phyloP scores from a whole-genome alignment of 2,329 filamentous ascomycete genomes.

The Ophiostoma angusticollis region DNA sequence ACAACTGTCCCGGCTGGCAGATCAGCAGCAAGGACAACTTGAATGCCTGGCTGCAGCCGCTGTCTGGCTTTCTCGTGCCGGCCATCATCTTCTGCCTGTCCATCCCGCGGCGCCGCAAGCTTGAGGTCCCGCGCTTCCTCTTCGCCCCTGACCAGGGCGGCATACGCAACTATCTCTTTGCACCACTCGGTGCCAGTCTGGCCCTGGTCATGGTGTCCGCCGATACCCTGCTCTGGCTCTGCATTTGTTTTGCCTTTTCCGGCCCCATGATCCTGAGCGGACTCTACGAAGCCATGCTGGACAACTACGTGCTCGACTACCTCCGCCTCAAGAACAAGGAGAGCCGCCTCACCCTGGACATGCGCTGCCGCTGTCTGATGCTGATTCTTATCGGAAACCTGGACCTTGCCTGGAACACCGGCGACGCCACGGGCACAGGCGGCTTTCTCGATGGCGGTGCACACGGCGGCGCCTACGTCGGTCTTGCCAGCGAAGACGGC shows the following conservation, averaged over 20 bases:
- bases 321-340: slow-evolving; percentile 13
- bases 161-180: slow-evolving; percentile 9
- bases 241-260: slow-evolving; percentile 18
- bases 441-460: slow-evolving; percentile 5
- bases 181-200: slow-evolving; percentile 9
- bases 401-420: slow-evolving; percentile 16
- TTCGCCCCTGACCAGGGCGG: slow-evolving; percentile 13
- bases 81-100: slow-evolving; percentile 19
- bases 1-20: slow-evolving; percentile 18
- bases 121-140: slow-evolving; percentile 12
- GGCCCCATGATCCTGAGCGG: slow-evolving; percentile 21
- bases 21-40: slow-evolving; percentile 13
- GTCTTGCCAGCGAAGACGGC: neutral
- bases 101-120: slow-evolving; percentile 17
- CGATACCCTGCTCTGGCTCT: slow-evolving; percentile 20
- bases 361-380: slow-evolving; percentile 17
- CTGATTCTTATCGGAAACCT: slow-evolving; percentile 19
- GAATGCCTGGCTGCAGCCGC: slow-evolving; percentile 17
- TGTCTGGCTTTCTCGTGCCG: slow-evolving; percentile 18
- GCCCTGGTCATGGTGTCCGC: slow-evolving; percentile 14
- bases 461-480: neutral
- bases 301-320: slow-evolving; percentile 16
- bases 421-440: slow-evolving; percentile 1
- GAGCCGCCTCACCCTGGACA: slow-evolving; percentile 15
- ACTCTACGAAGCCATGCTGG: slow-evolving; percentile 20